Evolutionary conservation across 208 protist genomes (phyloP).

Genomic region (Herpetomonas muscarum): DNA sequence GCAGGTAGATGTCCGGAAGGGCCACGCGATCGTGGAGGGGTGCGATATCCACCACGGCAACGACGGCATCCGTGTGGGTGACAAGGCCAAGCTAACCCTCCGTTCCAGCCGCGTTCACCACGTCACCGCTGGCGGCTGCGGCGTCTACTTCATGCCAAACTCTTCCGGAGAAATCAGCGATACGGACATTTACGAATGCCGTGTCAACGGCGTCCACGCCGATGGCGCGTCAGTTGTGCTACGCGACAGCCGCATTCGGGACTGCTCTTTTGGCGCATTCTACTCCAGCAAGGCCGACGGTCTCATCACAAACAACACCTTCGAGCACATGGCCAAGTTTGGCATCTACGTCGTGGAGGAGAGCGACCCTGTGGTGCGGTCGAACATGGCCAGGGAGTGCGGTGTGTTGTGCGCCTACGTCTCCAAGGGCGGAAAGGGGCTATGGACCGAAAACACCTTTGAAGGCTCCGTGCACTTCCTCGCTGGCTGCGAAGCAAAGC

Average conservation of each 20-base stretch:
- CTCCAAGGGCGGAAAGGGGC: constrained; percentile 48
- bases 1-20: constrained; percentile 70
- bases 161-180: constrained; percentile 61
- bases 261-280: constrained; percentile 75
- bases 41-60: constrained; percentile 76
- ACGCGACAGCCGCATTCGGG: constrained; percentile 65
- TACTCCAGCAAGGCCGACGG: constrained; percentile 45
- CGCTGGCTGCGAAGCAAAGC: constrained; percentile 38
- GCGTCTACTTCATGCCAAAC: constrained; percentile 74
- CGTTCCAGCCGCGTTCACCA: constrained; percentile 64
- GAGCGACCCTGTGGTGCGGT: constrained; percentile 63
- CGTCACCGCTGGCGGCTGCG: constrained; percentile 62
- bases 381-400: constrained; percentile 68
- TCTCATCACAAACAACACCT: constrained; percentile 61
- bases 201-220: constrained; percentile 75
- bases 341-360: constrained; percentile 71
- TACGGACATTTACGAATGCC: constrained; percentile 80
- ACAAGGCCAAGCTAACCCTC: constrained; percentile 39
- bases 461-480: constrained; percentile 76
- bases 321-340: constrained; percentile 76
- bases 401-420: constrained; percentile 73
- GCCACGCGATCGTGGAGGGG: constrained; percentile 54
- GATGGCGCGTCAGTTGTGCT: constrained; percentile 35
- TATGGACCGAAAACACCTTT: constrained; percentile 71
- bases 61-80: constrained; percentile 72